Conservation (phyloP, 768 basidiomycete species). For the Phlebiopsis flavidoalba region DNA sequence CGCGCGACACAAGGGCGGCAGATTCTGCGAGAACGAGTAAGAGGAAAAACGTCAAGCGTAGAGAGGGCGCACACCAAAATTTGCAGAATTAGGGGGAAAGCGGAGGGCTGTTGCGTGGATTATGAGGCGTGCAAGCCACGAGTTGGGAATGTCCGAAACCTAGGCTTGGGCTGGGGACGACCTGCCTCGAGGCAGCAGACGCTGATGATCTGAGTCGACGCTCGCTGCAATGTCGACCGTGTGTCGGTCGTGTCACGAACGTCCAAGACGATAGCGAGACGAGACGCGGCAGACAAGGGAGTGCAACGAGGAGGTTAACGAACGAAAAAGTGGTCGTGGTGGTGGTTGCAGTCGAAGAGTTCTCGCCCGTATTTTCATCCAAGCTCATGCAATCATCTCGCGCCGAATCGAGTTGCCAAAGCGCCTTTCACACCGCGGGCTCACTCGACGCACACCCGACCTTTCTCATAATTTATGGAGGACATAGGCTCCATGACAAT, state of each 20-base stretch:
- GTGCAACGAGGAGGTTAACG: background rate
- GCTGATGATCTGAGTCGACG: constrained; percentile 6
- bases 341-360: background rate
- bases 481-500: background rate
- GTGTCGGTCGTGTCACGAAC: background rate
- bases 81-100: constrained; percentile 22
- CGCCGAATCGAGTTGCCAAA: background rate
- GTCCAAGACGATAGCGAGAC: background rate
- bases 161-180: constrained; percentile 5
- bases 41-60: constrained; percentile 13
- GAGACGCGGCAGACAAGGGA: background rate
- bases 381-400: constrained; percentile 5
- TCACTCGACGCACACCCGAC: background rate
- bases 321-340: constrained; percentile 3
- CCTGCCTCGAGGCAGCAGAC: constrained; percentile 14
- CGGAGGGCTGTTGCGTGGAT: constrained; percentile 23
- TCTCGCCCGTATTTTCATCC: constrained; percentile 1
- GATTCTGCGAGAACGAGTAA: constrained; percentile 14
- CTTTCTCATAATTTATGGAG: background rate
- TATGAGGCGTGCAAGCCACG: constrained; percentile 32
- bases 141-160: constrained; percentile 24
- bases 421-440: background rate
- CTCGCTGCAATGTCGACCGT: background rate
- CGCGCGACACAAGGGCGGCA: constrained; percentile 21
- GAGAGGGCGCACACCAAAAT: constrained; percentile 14